A percentile compares a stretch with the other conserved stretches of the same genome.
phyloP scores from a whole-genome alignment of 1,139 yeast genomes.

The Hanseniaspora uvarum region DNA sequence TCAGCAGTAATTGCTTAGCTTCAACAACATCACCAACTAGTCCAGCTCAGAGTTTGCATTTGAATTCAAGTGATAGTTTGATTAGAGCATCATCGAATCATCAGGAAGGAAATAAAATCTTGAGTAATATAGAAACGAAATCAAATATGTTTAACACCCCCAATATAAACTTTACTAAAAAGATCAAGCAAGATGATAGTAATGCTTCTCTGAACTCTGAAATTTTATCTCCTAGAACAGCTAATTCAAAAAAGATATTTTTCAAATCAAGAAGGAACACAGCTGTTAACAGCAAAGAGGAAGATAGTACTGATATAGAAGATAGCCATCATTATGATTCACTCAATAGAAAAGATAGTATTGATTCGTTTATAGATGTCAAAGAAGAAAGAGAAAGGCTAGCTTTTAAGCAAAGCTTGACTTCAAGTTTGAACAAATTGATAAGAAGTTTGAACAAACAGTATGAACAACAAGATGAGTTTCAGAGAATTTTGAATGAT shows the following conservation, averaged over 20 bases:
- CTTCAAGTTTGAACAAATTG: constrained; percentile 18
- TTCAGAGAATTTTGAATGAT: constrained; percentile 25
- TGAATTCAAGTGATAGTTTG: neutral
- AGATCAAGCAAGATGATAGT: neutral
- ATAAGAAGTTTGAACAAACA: constrained; percentile 24
- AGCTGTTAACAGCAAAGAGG: neutral
- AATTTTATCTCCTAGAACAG: neutral
- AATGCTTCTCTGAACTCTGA: neutral
- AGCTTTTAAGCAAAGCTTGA: constrained; percentile 23
- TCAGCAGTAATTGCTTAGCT: neutral
- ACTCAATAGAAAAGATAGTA: neutral
- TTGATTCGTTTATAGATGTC: constrained; percentile 22
- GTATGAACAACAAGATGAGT: constrained; percentile 25
- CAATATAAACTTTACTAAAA: neutral
- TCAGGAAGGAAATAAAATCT: neutral
- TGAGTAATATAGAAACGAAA: neutral
- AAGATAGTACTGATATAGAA: constrained; percentile 13
- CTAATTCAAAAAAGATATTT: neutral
- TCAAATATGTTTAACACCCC: neutral
- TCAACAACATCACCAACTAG: neutral
- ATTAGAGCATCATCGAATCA: neutral
- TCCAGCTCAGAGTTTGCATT: neutral
- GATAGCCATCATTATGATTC: constrained; percentile 18
- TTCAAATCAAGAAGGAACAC: constrained; percentile 15
- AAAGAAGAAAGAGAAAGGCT: constrained; percentile 23